A percentile compares a stretch with the other conserved stretches of the same genome.
These are phyloP conservation scores for Tricholoma hemisulphureum DNA, from an alignment of 768 basidiomycete genomes.

Conservation along the genomic window DNA sequence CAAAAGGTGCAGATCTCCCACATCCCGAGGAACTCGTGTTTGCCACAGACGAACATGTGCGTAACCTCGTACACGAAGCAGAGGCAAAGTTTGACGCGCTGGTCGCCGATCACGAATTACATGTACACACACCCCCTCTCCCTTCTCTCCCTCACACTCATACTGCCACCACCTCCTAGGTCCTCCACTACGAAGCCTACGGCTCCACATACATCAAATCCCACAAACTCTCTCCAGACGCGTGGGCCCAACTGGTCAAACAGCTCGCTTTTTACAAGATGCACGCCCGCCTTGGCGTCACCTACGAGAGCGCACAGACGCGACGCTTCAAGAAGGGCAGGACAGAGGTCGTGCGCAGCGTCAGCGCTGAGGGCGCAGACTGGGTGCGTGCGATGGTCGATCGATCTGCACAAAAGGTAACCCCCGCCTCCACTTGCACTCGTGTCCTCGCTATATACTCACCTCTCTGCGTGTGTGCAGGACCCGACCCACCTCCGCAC, in stretches of 20 bases:
- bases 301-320: slow-evolving; percentile 95
- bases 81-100: slow-evolving; percentile 72
- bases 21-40: slow-evolving; percentile 70
- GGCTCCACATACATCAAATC: slow-evolving; percentile 86
- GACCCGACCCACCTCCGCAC: slow-evolving; percentile 48
- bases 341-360: slow-evolving; percentile 92
- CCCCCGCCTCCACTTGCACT: neutral
- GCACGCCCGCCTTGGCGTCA: slow-evolving; percentile 67
- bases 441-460: too few species aligned
- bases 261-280: slow-evolving; percentile 95
- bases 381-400: slow-evolving; percentile 92
- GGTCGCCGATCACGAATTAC: slow-evolving; percentile 76
- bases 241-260: slow-evolving; percentile 93
- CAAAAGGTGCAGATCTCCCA: slow-evolving; percentile 41
- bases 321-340: slow-evolving; percentile 86
- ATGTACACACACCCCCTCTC: slow-evolving; percentile 41
- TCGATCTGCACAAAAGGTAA: neutral
- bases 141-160: neutral
- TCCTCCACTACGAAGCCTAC: slow-evolving; percentile 83
- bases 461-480: too few species aligned
- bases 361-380: slow-evolving; percentile 76
- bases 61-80: slow-evolving; percentile 53
- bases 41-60: slow-evolving; percentile 54
- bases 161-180: slow-evolving; percentile 40
- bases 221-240: slow-evolving; percentile 84